Evolutionary conservation across 1,284 basidiomycete genomes (phyloP).

Genomic region (Leccinum insolens): DNA sequence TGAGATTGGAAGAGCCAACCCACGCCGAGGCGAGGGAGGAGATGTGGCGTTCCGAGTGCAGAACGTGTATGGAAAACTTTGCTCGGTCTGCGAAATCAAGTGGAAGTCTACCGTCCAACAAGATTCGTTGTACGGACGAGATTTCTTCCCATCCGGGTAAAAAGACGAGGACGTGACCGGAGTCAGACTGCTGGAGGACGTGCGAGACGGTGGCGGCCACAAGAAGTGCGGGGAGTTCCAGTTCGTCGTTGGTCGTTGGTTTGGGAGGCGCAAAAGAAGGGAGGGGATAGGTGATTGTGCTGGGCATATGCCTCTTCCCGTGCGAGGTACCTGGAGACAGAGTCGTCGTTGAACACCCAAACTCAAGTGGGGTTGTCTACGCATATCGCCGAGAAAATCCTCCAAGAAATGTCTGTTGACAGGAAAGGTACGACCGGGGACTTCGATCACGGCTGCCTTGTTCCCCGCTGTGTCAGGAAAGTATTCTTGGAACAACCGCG

Average conservation of each 20-base stretch:
- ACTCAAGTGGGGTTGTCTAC: conserved; percentile 39
- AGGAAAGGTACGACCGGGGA: conserved; percentile 94
- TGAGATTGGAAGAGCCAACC: conserved; percentile 93
- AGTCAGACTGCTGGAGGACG: conserved; percentile 74
- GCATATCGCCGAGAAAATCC: conserved; percentile 67
- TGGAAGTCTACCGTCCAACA: conserved; percentile 64
- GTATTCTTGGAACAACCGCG: conserved; percentile 86
- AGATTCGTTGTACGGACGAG: conserved; percentile 70
- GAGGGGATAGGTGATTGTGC: conserved; percentile 20
- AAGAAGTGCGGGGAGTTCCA: conserved; percentile 84
- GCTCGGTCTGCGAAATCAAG: conserved; percentile 62
- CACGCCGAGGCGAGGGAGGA: conserved; percentile 88
- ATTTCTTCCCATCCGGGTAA: conserved; percentile 95
- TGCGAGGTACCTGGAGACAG: too few species aligned
- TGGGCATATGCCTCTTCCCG: too few species aligned
- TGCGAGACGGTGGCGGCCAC: conserved; percentile 85
- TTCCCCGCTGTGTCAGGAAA: conserved; percentile 69
- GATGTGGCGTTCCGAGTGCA: conserved; percentile 90
- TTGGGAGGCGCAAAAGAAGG: conserved; percentile 25
- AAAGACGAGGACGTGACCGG: conserved; percentile 93
- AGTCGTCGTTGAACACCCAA: conserved; percentile 53
- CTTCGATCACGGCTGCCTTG: conserved; percentile 77
- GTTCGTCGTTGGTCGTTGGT: conserved; percentile 53
- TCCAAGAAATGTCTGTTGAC: conserved; percentile 85
- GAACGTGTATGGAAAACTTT: conserved; percentile 80